Base-by-base conservation (phyloP, 768 basidiomycete species). In the Amanita fuliginea region DNA sequence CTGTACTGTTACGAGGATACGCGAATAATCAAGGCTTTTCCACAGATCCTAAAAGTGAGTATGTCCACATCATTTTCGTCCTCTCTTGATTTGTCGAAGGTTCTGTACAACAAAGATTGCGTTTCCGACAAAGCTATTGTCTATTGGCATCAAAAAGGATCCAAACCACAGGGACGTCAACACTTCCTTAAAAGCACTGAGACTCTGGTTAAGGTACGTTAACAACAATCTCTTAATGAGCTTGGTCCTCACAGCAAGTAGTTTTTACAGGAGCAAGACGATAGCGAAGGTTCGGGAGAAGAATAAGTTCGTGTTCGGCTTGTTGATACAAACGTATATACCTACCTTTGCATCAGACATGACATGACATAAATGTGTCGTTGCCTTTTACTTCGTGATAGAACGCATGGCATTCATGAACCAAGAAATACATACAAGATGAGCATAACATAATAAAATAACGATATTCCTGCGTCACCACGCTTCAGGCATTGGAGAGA, bases 101-200 rank as follows among this genome's bases (percentile, higher is more conserved):
- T 94, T 57, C 73, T 97, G 65, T 97, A 96, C 71, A 94, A 94
- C 70, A 83, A 87, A 59, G 95, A 99, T 59, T 92, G 92, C 67
- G 76, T 97, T 57, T 88, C 92, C 49, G 92, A 94, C 61, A 86
- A 94, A 62, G 93, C 94, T 53, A 94, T 99, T 60, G 86, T 97
- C 52, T 98, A 96, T 66, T 99, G 95, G 95, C 74, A 91, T 67
- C 84, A 89, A 69, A 99, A 99, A 69, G 95, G 96, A 46, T 86
- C 93, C 42, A 96, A 92, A 68, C 80, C 91, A 0, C 90, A 97
- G 65, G 95, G 94, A 43, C 83, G 86, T 61, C 92, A 96, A 65
- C 87, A 93, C 64, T 97, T 99, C 75, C 69, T 97, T 57, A 94
- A 90, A 69, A 80, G 74, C 51, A 85, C 90, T 0, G 87, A 88